These are phyloP conservation scores for Bolboschoenus planiculmis DNA, from an alignment of 176 grass and related monocot genomes.

Conservation along the genomic window DNA sequence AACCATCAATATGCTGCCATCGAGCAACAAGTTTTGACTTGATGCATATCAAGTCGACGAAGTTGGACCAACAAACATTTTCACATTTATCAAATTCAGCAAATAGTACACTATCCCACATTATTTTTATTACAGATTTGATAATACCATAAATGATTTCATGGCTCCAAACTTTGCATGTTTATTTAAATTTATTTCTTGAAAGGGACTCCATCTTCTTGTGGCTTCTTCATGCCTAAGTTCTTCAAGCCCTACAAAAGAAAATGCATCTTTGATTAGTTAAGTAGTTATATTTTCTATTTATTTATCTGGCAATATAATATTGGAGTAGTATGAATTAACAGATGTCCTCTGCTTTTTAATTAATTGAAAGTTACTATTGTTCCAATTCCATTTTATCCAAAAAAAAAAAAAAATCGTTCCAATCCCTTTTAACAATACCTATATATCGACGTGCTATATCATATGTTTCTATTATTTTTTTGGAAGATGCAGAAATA, in stretches of 20 bases:
- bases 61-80: no score
- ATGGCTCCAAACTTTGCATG: not conserved
- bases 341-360: no score
- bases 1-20: no score
- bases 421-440: no score
- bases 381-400: no score
- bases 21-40: no score
- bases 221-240: not conserved
- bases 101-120: not conserved
- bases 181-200: not conserved
- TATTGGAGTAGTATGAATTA: no score
- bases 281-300: not conserved
- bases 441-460: no score
- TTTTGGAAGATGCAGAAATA: not conserved
- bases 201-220: not conserved
- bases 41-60: no score
- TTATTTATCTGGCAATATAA: not conserved
- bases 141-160: not conserved
- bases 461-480: no score
- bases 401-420: no score
- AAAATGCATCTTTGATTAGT: not conserved
- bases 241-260: slow-evolving; percentile 8
- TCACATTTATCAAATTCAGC: not conserved
- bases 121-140: not conserved
- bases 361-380: no score